Conservation (phyloP, 345 rosid species). For the Aurinia saxatilis region DNA sequence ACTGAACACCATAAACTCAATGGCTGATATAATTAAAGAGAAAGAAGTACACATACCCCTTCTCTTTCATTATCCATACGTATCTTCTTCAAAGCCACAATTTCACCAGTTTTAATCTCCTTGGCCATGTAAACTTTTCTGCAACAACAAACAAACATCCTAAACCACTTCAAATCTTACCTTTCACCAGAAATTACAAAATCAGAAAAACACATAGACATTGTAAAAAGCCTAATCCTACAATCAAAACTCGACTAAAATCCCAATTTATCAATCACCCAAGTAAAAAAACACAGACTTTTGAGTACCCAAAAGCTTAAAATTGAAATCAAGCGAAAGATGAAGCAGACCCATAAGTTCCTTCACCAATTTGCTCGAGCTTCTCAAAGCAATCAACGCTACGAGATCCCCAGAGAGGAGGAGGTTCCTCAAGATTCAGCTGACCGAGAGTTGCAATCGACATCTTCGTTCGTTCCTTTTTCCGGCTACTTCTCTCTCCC, state of each 20-base stretch:
- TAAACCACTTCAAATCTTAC: background rate
- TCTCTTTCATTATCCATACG: slow-evolving; percentile 98
- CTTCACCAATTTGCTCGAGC: slow-evolving; percentile 84
- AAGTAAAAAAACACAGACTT: background rate
- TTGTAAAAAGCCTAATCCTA: background rate
- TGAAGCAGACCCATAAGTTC: slow-evolving; percentile 59
- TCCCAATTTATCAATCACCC: background rate
- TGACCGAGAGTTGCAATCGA: slow-evolving; percentile 48
- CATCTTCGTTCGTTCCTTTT: slow-evolving; percentile 29
- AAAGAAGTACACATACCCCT: slow-evolving; percentile 51
- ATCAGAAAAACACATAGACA: background rate
- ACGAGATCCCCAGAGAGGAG: slow-evolving; percentile 68
- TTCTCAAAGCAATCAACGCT: slow-evolving; percentile 77
- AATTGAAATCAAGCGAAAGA: background rate
- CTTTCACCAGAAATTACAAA: background rate
- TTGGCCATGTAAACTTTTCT: slow-evolving; percentile 96
- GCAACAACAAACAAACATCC: slow-evolving; percentile 23
- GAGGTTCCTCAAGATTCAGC: slow-evolving; percentile 52
- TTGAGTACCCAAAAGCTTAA: background rate
- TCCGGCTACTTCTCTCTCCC: background rate
- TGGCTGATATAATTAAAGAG: background rate
- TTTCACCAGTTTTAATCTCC: slow-evolving; percentile 83
- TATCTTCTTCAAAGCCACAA: slow-evolving; percentile 88
- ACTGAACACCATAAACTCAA: background rate
- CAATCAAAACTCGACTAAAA: background rate